Base-by-base conservation (phyloP, 805 yeast genomes). In the Phaffomyces thermotolerans region DNA sequence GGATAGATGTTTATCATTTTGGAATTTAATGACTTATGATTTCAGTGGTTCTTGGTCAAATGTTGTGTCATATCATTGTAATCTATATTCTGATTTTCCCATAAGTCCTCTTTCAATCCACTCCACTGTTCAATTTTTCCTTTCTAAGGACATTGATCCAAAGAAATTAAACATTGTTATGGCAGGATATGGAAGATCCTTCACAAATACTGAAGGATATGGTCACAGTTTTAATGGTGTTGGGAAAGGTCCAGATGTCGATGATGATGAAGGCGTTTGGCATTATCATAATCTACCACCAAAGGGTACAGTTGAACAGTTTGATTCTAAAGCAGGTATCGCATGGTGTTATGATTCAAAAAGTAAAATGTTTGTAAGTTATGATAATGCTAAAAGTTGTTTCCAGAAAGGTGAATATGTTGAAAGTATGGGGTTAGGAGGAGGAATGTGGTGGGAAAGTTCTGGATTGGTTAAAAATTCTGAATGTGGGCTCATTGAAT, bases 391-490 rank as follows among this genome's bases (percentile, higher is more conserved):
- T 0, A 65, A 68, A 5, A 70, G 82, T 2, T 76, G 74, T 3
- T 53, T 58, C 8, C 52, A 53, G 15, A 93, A 91, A 59, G 88
- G 87, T 0, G 53, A 65, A 25, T 88, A 76, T 52, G 77, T 83
- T 8, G 52, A 50, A 34, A 52, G 61, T 18, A 60, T 65, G 7
- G 56, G 66, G 0, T 64, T 89, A 9, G 95, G 82, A 0, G 98
- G 99, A 0, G 95, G 85, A 0, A 81, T 93, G 78, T 90, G 86
- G 82, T 91, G 98, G 98, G 97, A 91, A 54, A 81, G 95, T 0
- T 73, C 81, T 45, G 96, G 95, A 3, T 20, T 39, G 6, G 23
- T 18, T 14, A 36, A 27, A 24, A 32, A 32, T 9, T 5, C 25
- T 3, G 42, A 54, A 2, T 53, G 67, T 31, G 74, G 80, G 0